Conservation (phyloP, 139 green algal genomes). For the Chlorella sp. region DNA sequence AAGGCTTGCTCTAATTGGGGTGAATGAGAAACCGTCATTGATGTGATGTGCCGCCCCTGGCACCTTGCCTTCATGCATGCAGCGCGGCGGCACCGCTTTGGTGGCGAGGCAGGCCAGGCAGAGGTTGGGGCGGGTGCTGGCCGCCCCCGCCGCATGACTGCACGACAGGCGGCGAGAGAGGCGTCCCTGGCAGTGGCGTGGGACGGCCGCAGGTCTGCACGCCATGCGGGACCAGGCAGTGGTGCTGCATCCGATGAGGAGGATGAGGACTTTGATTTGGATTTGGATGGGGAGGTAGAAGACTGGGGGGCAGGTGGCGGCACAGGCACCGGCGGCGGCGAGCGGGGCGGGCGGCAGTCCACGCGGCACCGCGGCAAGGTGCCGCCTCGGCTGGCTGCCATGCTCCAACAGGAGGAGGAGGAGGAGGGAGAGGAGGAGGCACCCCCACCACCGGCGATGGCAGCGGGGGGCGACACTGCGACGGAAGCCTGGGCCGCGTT, state of each 20-base stretch:
- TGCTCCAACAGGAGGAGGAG: constrained; percentile 32
- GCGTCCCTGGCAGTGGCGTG: not conserved
- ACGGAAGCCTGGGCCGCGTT: constrained; percentile 3
- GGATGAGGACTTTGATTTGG: not conserved
- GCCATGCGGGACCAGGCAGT: not conserved
- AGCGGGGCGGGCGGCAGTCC: not conserved
- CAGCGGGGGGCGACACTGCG: not conserved
- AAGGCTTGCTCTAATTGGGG: too few species aligned
- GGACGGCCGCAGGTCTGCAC: constrained; percentile 10
- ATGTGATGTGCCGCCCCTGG: not conserved
- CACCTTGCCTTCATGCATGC: not conserved
- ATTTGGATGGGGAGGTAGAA: not conserved
- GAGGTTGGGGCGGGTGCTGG: not conserved
- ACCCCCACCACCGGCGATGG: too few species aligned
- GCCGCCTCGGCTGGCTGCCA: constrained; percentile 22
- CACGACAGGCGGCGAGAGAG: not conserved
- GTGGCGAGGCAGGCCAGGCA: not conserved
- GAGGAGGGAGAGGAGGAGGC: constrained; percentile 16
- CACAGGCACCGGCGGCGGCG: constrained; percentile 10
- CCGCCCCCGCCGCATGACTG: constrained; percentile 10
- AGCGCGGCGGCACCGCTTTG: not conserved
- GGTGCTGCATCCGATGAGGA: not conserved
- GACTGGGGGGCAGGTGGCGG: not conserved
- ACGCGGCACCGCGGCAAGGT: constrained; percentile 22
- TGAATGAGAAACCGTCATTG: too few species aligned